A percentile compares a stretch with the other conserved stretches of the same genome.
Conservation (phyloP, 2,329 filamentous ascomycete species). For the Epicoccum sorghinum region DNA sequence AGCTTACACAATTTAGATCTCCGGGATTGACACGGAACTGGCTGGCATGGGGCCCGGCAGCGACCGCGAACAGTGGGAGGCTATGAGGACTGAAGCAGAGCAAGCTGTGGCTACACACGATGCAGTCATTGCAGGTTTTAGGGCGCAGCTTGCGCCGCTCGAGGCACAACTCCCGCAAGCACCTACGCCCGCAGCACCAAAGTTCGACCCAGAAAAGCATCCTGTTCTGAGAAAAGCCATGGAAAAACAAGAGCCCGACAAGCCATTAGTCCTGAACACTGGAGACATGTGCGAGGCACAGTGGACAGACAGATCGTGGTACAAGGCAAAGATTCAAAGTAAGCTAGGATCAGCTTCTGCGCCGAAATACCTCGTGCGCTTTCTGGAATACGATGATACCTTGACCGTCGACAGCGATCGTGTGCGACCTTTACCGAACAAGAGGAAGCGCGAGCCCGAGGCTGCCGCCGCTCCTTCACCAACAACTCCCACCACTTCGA, state of each 20-base stretch:
- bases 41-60: slow-evolving; percentile 67
- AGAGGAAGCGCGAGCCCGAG: slow-evolving; percentile 81
- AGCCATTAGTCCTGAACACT: slow-evolving; percentile 71
- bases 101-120: slow-evolving; percentile 80
- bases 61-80: slow-evolving; percentile 79
- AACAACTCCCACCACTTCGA: slow-evolving; percentile 47
- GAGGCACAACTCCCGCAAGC: slow-evolving; percentile 56
- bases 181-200: slow-evolving; percentile 48
- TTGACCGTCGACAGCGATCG: slow-evolving; percentile 66
- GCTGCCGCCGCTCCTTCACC: slow-evolving; percentile 62
- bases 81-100: slow-evolving; percentile 82
- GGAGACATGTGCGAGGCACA: slow-evolving; percentile 91
- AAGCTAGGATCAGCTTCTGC: slow-evolving; percentile 91
- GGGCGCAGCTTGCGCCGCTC: slow-evolving; percentile 70
- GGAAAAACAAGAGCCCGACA: slow-evolving; percentile 46
- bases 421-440: slow-evolving; percentile 42
- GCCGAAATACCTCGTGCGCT: slow-evolving; percentile 92
- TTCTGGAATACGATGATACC: slow-evolving; percentile 92
- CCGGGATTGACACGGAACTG: slow-evolving; percentile 11
- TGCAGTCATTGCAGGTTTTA: slow-evolving; percentile 69
- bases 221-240: slow-evolving; percentile 67
- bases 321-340: slow-evolving; percentile 89
- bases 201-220: slow-evolving; percentile 82
- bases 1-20: not conserved
- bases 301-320: slow-evolving; percentile 90